Conservation (phyloP, 805 yeast species). For the Kurtzmaniella cleridarum region DNA sequence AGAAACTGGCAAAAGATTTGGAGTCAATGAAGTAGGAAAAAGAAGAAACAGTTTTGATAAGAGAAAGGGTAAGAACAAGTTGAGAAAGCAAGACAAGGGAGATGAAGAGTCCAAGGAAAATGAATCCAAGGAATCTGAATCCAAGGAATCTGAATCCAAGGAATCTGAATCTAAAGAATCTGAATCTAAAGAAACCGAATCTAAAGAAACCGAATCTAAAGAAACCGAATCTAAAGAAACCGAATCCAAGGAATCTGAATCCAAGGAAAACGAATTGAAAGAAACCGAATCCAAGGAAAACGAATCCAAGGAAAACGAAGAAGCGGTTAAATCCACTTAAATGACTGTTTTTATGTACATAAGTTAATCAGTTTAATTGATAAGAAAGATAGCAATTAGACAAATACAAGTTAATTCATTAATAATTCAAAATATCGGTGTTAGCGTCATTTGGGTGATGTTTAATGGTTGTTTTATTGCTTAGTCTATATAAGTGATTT, state of each 20-base stretch:
- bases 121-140: constrained; percentile 7
- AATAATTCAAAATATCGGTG: too few species aligned
- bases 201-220: not conserved
- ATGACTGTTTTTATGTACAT: not conserved
- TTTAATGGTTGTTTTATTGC: not conserved
- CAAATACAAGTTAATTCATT: not conserved
- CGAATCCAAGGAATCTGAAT: not conserved
- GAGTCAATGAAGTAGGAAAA: constrained; percentile 42
- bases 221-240: not conserved
- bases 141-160: constrained; percentile 3
- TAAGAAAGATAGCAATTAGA: not conserved
- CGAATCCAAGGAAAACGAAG: not conserved
- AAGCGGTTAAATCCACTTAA: not conserved
- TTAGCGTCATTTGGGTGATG: too few species aligned
- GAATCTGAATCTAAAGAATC: constrained; percentile 3
- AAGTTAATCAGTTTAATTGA: not conserved
- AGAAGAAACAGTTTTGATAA: constrained; percentile 42
- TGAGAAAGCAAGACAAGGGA: constrained; percentile 11
- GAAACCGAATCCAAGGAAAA: not conserved
- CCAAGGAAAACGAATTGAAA: not conserved
- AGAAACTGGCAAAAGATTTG: constrained; percentile 41
- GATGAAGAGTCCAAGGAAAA: constrained; percentile 6
- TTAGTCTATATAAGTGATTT: not conserved
- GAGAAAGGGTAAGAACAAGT: constrained; percentile 20
- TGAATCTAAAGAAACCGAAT: constrained; percentile 7